phyloP scores from a whole-genome alignment of 1,284 basidiomycete genomes.

The Trametes sp. region DNA sequence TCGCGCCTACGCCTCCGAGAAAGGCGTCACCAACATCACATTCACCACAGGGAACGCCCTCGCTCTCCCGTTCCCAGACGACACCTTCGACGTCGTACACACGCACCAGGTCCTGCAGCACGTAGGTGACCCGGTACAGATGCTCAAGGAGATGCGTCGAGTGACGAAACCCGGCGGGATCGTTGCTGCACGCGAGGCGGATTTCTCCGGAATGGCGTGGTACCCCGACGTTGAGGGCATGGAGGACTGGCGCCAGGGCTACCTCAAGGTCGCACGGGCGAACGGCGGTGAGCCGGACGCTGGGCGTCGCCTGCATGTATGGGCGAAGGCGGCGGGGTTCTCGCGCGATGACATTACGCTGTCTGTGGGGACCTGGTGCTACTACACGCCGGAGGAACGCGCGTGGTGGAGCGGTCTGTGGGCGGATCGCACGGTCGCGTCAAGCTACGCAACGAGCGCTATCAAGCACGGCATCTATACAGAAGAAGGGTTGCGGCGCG shows the following conservation, averaged over 20 bases:
- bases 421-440: constrained; percentile 45
- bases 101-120: constrained; percentile 56
- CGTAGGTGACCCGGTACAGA: constrained; percentile 47
- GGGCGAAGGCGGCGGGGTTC: constrained; percentile 44
- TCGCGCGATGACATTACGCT: constrained; percentile 35
- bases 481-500: constrained; percentile 36
- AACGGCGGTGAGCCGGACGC: constrained; percentile 43
- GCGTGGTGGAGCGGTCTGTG: constrained; percentile 45
- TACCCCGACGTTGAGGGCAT: constrained; percentile 42
- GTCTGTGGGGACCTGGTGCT: constrained; percentile 45
- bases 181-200: constrained; percentile 50
- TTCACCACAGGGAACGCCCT: constrained; percentile 46
- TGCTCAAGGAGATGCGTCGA: constrained; percentile 52
- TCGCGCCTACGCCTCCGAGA: constrained; percentile 36
- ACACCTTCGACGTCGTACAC: constrained; percentile 53
- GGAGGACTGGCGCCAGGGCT: constrained; percentile 37
- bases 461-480: constrained; percentile 40
- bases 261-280: constrained; percentile 36
- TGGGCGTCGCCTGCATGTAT: constrained; percentile 40
- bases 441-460: constrained; percentile 41
- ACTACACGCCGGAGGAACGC: constrained; percentile 43
- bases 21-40: constrained; percentile 42
- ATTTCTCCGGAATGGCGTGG: constrained; percentile 41
- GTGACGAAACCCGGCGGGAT: constrained; percentile 52
- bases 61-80: constrained; percentile 45